Evolutionary conservation across 371 early-diverging fungal species (phyloP).

Genomic region (Syncephalastrum sp.): DNA sequence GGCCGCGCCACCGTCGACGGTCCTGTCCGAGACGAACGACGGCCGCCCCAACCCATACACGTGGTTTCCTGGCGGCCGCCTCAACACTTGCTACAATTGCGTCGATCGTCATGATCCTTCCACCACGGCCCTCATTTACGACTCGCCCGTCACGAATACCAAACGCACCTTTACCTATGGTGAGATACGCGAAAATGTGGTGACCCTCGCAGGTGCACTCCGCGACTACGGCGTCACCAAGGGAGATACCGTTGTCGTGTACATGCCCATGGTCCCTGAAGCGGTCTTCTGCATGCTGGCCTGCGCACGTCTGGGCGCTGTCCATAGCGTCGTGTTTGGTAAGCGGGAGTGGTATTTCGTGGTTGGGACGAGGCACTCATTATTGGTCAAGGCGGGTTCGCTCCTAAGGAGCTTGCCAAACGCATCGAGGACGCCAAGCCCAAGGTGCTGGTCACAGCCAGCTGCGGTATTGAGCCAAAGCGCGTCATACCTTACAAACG

Average conservation of each 20-base stretch:
- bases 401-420: slow-evolving; percentile 77
- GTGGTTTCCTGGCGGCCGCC: slow-evolving; percentile 70
- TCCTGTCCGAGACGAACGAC: slow-evolving; percentile 17
- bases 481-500: slow-evolving; percentile 66
- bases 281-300: slow-evolving; percentile 89
- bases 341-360: slow-evolving; percentile 2
- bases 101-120: slow-evolving; percentile 79
- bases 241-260: slow-evolving; percentile 85
- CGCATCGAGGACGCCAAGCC: slow-evolving; percentile 80
- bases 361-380: not conserved
- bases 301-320: slow-evolving; percentile 87
- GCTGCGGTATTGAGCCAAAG: slow-evolving; percentile 78
- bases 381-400: slow-evolving; percentile 73
- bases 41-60: slow-evolving; percentile 33
- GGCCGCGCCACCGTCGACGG: slow-evolving; percentile 30
- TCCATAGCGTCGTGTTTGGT: slow-evolving; percentile 76
- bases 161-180: slow-evolving; percentile 66
- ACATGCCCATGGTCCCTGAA: slow-evolving; percentile 90
- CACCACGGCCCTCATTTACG: slow-evolving; percentile 76
- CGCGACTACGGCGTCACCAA: slow-evolving; percentile 67
- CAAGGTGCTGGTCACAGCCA: slow-evolving; percentile 71
- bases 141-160: slow-evolving; percentile 66
- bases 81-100: slow-evolving; percentile 94
- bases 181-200: slow-evolving; percentile 71
- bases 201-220: slow-evolving; percentile 74